Evolutionary conservation across 805 yeast genomes (phyloP), one percentile per base, ranked within the genome.

Genomic region (Nakazawaea wickerhamii): DNA sequence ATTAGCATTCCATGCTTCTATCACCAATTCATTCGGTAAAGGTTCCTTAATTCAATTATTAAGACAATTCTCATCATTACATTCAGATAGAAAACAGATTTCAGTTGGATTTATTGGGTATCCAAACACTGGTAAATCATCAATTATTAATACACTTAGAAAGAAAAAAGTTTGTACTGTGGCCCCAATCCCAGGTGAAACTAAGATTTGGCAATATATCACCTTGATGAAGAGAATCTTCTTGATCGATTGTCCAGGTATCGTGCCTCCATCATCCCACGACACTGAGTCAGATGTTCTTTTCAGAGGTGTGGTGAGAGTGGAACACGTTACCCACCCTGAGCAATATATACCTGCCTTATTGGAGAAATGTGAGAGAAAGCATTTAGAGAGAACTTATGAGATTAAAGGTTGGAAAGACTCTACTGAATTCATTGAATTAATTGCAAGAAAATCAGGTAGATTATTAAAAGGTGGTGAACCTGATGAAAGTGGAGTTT

Each of bases 161-260:
- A 81, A 82, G 62, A 93, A 93, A 76, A 93, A 91, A 68, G 99
- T 91, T 36, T 93, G 98, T 68, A 81, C 75, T 35, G 98, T 91
- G 37, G 99, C 99, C 1, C 99, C 99, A 37, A 89, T 91, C 55
- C 99, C 99, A 23, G 99, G 99, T 62, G 99, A 91, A 61, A 91
- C 99, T 27, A 91, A 91, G 65, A 97, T 91, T 35, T 91, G 99
- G 99, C 99, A 91, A 70, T 91, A 91, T 68, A 90, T 91, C 55
- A 90, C 99, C 4, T 71, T 91, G 55, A 91, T 93, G 97, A 91
- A 91, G 72, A 77, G 91, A 51, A 91, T 91, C 40, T 91, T 90
- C 65, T 70, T 91, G 55, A 93, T 91, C 56, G 99, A 91, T 67
- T 93, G 99, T 71, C 99, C 99, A 2, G 99, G 99, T 66, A 91